Base-by-base conservation (phyloP, 257 asterid species). In the Capsicum rhomboideum region DNA sequence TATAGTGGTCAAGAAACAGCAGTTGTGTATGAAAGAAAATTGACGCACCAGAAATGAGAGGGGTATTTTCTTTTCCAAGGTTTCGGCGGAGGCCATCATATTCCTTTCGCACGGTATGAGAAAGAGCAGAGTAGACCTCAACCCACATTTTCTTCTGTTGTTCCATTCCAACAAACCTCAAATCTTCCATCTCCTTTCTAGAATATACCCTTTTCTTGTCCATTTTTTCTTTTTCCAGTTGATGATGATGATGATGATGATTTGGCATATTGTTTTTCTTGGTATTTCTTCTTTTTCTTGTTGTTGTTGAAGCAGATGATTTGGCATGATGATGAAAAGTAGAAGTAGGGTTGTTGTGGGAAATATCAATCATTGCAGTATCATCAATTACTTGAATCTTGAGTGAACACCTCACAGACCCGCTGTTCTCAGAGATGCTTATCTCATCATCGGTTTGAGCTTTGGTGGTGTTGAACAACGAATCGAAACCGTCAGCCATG, bases 121-220 rank as follows among this genome's bases (percentile, higher is more conserved):
- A 90, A 61, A 96, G 91, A 67, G 98, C 93, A 87, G 94, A 93
- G 52, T 91, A 94, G 50, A 93, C 87, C 87, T 92, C 96, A 81
- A 85, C 53, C 99, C 99, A 96, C 89, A 82, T 91, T 89, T 85
- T 91, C 94, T 82, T 93, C 85, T 96, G 99, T 42, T 85, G 90
- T 67, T 93, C 97, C 44, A 85, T 2, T 50, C 86, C 89, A 85
- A 87, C 88, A 84, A 85, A 91, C 90, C 97, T 93, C 90, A 92
- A 64, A 29, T 84, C 90, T 89, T 86, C 93, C 93, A 96, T 78
- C 89, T 91, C 97, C 85, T 86, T 85, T 72, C 92, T 88, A 23
- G 92, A 71, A 80, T 96, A 94, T 84, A 83, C 84, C 59, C 88
- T 90, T 80, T 83, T 86, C 92, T 17, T 82, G 85, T 81, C 31